Conservation (phyloP, 2,329 filamentous ascomycete species). For the Hymenoscyphus albidus region DNA sequence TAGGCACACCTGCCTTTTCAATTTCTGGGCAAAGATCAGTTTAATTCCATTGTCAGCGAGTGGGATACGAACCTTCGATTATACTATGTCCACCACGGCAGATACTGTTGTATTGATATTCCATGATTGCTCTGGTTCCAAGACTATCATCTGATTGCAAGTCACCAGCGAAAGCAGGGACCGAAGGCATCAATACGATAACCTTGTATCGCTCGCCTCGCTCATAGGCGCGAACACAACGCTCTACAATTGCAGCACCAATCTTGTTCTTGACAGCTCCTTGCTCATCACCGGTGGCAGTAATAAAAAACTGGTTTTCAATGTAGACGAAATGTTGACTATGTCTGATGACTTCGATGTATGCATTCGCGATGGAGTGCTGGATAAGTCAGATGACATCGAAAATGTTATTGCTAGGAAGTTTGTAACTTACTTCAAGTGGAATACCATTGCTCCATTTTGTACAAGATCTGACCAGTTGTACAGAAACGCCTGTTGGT, state of each 20-base stretch:
- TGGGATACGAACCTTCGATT: constrained; percentile 49
- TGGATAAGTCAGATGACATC: constrained; percentile 23
- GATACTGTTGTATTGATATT: constrained; percentile 80
- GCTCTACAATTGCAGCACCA: constrained; percentile 72
- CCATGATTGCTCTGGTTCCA: constrained; percentile 81
- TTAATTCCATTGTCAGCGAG: neutral
- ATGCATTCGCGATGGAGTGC: constrained; percentile 85
- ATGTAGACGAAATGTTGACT: constrained; percentile 75
- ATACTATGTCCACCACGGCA: constrained; percentile 74
- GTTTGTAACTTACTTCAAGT: constrained; percentile 44
- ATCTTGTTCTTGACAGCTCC: constrained; percentile 73
- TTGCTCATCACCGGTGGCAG: constrained; percentile 67
- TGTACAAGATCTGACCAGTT: constrained; percentile 42
- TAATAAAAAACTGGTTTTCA: constrained; percentile 86
- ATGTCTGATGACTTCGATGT: constrained; percentile 66
- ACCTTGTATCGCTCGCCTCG: constrained; percentile 67
- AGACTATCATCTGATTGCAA: constrained; percentile 68
- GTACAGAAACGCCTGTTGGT: constrained; percentile 29
- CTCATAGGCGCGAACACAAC: constrained; percentile 67
- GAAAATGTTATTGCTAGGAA: neutral
- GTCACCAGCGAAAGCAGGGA: constrained; percentile 80
- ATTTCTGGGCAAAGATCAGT: constrained; percentile 41
- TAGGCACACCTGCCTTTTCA: constrained; percentile 56
- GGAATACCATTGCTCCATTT: constrained; percentile 58
- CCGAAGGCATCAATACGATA: constrained; percentile 72